A percentile compares a stretch with the other conserved stretches of the same genome.
Evolutionary conservation across 2,329 filamentous ascomycete genomes (phyloP).

Genomic region (Coniochaeta hoffmannii): DNA sequence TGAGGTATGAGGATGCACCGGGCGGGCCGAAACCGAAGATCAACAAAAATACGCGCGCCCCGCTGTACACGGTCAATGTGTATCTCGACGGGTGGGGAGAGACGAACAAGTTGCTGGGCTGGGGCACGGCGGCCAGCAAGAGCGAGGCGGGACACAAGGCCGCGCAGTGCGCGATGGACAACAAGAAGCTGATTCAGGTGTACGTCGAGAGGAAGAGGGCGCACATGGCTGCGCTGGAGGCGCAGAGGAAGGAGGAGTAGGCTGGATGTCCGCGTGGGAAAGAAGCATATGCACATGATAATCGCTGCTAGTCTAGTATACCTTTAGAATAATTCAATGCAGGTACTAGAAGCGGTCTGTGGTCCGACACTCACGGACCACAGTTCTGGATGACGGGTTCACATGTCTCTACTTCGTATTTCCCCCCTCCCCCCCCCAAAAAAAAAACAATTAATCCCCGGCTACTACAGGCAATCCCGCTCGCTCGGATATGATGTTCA

Average conservation of each 20-base stretch:
- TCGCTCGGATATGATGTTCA: not conserved
- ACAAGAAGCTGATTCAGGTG: conserved; percentile 55
- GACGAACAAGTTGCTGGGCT: conserved; percentile 51
- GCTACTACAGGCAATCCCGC: not conserved
- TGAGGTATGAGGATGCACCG: conserved; percentile 54
- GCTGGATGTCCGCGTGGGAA: not conserved
- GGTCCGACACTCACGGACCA: not conserved
- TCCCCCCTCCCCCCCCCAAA: too few species aligned
- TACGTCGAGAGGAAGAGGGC: conserved; percentile 41
- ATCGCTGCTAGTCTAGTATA: not conserved
- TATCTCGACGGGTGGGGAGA: conserved; percentile 65
- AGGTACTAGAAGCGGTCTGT: not conserved
- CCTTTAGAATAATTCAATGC: not conserved
- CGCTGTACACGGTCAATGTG: conserved; percentile 54
- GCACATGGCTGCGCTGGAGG: conserved; percentile 25
- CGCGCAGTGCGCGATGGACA: conserved; percentile 54
- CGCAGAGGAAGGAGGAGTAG: conserved; percentile 6
- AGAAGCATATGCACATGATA: not conserved
- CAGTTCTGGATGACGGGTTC: not conserved
- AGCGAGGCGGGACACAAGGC: conserved; percentile 62
- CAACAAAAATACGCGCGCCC: conserved; percentile 39
- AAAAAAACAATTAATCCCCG: conserved; percentile 1
- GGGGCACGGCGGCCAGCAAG: conserved; percentile 58
- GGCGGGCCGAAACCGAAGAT: conserved; percentile 46
- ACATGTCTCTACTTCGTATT: not conserved